Conservation (phyloP, 495 filamentous ascomycete species). For the Aspergillus ostianus region DNA sequence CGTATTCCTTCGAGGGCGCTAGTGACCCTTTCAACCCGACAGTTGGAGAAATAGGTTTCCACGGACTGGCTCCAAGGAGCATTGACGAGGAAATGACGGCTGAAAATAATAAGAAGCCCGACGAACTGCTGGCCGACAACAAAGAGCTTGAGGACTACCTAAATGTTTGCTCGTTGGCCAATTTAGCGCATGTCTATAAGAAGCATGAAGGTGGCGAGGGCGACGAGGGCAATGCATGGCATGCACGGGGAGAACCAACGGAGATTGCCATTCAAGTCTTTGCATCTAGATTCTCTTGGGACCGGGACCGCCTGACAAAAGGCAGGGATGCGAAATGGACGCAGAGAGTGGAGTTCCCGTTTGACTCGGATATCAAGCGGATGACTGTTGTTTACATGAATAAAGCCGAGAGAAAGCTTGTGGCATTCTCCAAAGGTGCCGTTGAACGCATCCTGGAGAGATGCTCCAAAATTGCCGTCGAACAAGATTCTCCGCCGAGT, state of each 20-base stretch:
- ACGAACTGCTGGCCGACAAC: too few relatives aligned
- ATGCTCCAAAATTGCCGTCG: constrained; percentile 52
- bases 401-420: constrained; percentile 30
- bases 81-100: too few relatives aligned
- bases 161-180: too few relatives aligned
- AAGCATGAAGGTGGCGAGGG: too few relatives aligned
- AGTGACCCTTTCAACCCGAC: too few relatives aligned
- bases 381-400: constrained; percentile 64
- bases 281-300: constrained; percentile 52
- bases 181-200: too few relatives aligned
- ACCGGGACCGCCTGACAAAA: constrained; percentile 36
- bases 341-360: constrained; percentile 55
- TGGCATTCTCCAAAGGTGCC: constrained; percentile 73
- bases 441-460: constrained; percentile 76
- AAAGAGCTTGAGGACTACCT: too few relatives aligned
- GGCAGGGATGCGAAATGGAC: constrained; percentile 44
- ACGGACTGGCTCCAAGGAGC: too few relatives aligned
- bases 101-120: too few relatives aligned
- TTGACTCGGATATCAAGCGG: constrained; percentile 59
- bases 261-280: constrained; percentile 64
- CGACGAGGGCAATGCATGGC: constrained; percentile 40
- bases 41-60: constrained; percentile 17
- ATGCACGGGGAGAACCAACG: constrained; percentile 57
- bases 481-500: constrained; percentile 33
- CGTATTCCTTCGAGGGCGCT: too few relatives aligned